Evolutionary conservation across 306 rosid genomes (phyloP).

Genomic region (Inga oerstediana): DNA sequence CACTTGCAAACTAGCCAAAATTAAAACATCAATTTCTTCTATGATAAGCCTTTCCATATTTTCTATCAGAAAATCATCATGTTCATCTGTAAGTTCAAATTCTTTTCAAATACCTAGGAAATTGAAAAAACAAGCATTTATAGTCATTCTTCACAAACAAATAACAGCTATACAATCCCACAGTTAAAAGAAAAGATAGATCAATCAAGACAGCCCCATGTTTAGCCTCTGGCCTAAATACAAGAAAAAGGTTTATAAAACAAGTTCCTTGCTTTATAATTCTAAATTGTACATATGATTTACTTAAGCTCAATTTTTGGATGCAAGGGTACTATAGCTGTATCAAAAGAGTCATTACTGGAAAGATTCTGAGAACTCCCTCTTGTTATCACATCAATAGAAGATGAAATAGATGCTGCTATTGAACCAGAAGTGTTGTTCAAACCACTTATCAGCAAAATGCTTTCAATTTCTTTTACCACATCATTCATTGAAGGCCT

Average conservation of each 20-base stretch:
- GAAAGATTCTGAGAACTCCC: conserved; percentile 25
- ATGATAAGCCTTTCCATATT: too few relatives aligned
- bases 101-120: background rate
- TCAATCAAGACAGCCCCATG: background rate
- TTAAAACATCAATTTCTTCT: too few relatives aligned
- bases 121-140: background rate
- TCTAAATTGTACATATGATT: background rate
- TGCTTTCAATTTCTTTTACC: conserved; percentile 55
- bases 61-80: background rate
- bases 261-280: background rate
- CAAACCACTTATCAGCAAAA: conserved; percentile 36
- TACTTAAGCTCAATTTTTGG: background rate
- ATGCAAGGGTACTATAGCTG: conserved; percentile 15
- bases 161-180: conserved; percentile 1
- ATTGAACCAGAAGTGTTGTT: conserved; percentile 35
- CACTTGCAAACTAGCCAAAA: too few relatives aligned
- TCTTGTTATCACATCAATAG: conserved; percentile 17
- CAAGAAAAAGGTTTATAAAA: background rate
- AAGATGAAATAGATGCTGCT: conserved; percentile 33
- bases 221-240: background rate
- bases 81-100: background rate
- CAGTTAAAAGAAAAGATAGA: background rate
- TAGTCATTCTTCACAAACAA: background rate
- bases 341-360: conserved; percentile 17
- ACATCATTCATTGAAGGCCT: conserved; percentile 66